A percentile compares a stretch with the other conserved stretches of the same genome.
Conservation (phyloP, 306 rosid genomes). For the Vigna nakashimae region DNA sequence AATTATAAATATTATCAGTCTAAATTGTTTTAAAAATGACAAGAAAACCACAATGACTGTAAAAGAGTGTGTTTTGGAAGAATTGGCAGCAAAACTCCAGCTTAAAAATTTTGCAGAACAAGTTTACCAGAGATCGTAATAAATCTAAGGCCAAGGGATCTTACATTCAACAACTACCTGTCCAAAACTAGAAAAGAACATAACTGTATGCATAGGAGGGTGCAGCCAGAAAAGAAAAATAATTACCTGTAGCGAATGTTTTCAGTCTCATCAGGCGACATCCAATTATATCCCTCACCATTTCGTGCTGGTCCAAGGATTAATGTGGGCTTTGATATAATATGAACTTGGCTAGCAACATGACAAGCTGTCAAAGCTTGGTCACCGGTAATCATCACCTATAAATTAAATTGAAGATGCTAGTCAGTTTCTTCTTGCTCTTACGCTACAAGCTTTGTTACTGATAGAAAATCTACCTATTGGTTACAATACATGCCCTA, state of each 20-base stretch:
- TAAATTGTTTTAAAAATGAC: neutral
- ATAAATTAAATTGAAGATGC: slow-evolving; percentile 34
- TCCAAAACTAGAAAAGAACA: slow-evolving; percentile 21
- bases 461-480: no score
- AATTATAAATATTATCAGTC: slow-evolving; percentile 35
- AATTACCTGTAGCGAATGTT: slow-evolving; percentile 71
- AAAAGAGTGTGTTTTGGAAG: neutral
- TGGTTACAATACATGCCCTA: no score
- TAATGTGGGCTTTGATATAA: slow-evolving; percentile 84
- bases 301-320: slow-evolving; percentile 70
- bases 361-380: slow-evolving; percentile 99
- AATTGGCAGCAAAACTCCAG: neutral
- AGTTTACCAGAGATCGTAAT: neutral
- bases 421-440: slow-evolving; percentile 24
- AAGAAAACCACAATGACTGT: neutral
- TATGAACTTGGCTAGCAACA: slow-evolving; percentile 97
- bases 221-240: neutral
- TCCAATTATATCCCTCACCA: slow-evolving; percentile 77
- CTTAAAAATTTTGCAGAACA: slow-evolving; percentile 26
- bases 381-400: slow-evolving; percentile 99
- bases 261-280: slow-evolving; percentile 89
- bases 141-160: neutral
- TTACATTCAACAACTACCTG: neutral
- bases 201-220: slow-evolving; percentile 5
- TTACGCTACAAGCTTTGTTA: no score